phyloP scores from a whole-genome alignment of 306 rosid species.

The Malus sieversii region DNA sequence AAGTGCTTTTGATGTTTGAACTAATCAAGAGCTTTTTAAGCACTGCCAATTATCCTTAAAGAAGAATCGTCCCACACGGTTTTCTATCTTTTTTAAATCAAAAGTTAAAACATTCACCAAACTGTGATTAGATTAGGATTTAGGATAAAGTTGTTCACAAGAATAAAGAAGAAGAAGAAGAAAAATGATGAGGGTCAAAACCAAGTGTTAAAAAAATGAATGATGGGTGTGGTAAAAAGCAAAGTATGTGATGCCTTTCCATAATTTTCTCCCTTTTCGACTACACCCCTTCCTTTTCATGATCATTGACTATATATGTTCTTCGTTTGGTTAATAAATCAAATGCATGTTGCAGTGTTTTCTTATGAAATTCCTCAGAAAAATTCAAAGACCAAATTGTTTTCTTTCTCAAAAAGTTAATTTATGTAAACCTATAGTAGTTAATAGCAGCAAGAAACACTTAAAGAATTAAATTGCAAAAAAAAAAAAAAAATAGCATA shows the following conservation, averaged over 20 bases:
- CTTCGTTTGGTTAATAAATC: not conserved
- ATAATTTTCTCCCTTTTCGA: not conserved
- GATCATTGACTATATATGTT: constrained; percentile 24
- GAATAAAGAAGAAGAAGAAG: not conserved
- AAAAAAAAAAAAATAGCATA: too few relatives aligned
- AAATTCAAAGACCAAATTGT: not conserved
- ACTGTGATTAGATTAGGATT: constrained; percentile 2
- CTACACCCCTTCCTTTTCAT: not conserved
- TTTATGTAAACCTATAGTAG: not conserved
- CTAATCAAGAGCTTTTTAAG: not conserved
- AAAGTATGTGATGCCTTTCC: constrained; percentile 26
- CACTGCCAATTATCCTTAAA: not conserved
- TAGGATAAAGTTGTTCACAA: not conserved
- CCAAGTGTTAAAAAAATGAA: constrained; percentile 6
- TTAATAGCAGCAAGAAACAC: not conserved
- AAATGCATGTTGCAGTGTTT: not conserved
- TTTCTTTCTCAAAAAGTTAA: not conserved
- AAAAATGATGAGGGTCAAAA: constrained; percentile 9
- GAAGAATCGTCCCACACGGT: constrained; percentile 15
- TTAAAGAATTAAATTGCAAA: too few relatives aligned
- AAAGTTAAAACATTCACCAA: constrained; percentile 5
- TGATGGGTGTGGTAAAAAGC: constrained; percentile 22
- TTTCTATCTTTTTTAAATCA: not conserved
- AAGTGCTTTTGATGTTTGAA: not conserved
- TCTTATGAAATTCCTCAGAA: not conserved